Percentiles rank a stretch among this genome's conserved stretches.
Conservation (phyloP, 768 basidiomycete species). For the Megacollybia marginata region DNA sequence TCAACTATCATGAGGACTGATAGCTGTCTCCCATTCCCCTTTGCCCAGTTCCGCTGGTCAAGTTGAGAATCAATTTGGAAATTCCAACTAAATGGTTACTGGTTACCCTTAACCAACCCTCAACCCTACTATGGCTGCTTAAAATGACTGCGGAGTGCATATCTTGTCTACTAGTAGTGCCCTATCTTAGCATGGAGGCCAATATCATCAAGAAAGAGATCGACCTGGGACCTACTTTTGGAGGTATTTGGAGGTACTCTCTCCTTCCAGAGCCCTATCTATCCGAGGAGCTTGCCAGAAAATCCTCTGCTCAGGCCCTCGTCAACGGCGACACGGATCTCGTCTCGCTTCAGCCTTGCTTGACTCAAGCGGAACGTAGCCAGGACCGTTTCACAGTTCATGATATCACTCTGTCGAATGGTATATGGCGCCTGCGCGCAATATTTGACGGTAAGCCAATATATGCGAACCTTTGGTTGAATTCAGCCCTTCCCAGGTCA, state of each 20-base stretch:
- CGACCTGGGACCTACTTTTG: background rate
- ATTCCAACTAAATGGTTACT: too few relatives aligned
- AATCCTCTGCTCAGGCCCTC: slow-evolving; percentile 23
- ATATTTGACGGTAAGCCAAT: slow-evolving; percentile 38
- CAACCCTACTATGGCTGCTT: too few relatives aligned
- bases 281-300: slow-evolving; percentile 31
- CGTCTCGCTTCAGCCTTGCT: slow-evolving; percentile 41
- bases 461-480: background rate
- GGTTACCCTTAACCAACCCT: too few relatives aligned
- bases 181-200: too few relatives aligned
- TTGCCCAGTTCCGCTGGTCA: too few relatives aligned
- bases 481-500: slow-evolving; percentile 24
- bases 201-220: background rate
- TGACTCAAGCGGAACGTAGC: slow-evolving; percentile 26
- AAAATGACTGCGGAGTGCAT: too few relatives aligned
- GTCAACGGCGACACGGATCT: slow-evolving; percentile 24
- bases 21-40: too few relatives aligned
- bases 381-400: slow-evolving; percentile 40
- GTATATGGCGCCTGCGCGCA: slow-evolving; percentile 36
- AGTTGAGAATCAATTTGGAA: too few relatives aligned
- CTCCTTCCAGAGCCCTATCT: slow-evolving; percentile 33
- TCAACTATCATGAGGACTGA: too few relatives aligned
- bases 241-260: background rate
- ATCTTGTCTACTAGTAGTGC: too few relatives aligned
- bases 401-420: slow-evolving; percentile 29